Base-by-base conservation (phyloP, 75 land plant species). In the Gnetum montanum region DNA sequence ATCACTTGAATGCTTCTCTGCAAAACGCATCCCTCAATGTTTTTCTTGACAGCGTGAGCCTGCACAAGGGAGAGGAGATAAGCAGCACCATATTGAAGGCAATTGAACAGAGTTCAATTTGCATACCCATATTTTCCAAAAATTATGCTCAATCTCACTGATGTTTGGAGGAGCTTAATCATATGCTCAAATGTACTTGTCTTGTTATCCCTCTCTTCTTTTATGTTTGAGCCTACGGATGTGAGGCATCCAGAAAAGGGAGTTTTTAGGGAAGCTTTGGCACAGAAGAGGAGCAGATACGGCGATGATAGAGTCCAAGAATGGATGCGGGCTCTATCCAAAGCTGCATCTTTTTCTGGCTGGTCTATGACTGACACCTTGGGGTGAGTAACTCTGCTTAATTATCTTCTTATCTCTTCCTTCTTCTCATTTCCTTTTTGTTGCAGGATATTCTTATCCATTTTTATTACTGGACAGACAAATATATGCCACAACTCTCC, bases 121-220 rank as follows among this genome's bases (percentile, higher is more conserved):
- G 5, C 28, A 57, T 57, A 26, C 59, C 59, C 20, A 43, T 57
- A 6, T 57, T 57, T 29, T 8, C 59, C 19, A 26, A 15, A 19
- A 43, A 43, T 6, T 57, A 41, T 57, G 59, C 59, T 12, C 29
- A 57, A 6, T 57, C 59, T 29, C 13, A 45, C 18, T 57, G 52
- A 50, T 57, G 59, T 43, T 28, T 57, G 2, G 31, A 43, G 8
- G 59, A 57, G 59, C 30, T 57, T 5, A 25, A 27, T 6, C 47
- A 38, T 0, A 57, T 57, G 59, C 26, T 26, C 31, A 43, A 41
- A 13, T 57, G 22, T 1, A 25, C 16, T 57, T 28, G 59, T 13
- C 7, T 25, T 8, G n/a, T 41, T 10, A 37, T 57, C 15, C 59
- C 59, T 20, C 22, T 57, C 3, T 57, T 57, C 25, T 57, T 15